These are phyloP conservation scores for Metschnikowia borealis DNA, from an alignment of 805 yeast genomes.

Conservation along the genomic window DNA sequence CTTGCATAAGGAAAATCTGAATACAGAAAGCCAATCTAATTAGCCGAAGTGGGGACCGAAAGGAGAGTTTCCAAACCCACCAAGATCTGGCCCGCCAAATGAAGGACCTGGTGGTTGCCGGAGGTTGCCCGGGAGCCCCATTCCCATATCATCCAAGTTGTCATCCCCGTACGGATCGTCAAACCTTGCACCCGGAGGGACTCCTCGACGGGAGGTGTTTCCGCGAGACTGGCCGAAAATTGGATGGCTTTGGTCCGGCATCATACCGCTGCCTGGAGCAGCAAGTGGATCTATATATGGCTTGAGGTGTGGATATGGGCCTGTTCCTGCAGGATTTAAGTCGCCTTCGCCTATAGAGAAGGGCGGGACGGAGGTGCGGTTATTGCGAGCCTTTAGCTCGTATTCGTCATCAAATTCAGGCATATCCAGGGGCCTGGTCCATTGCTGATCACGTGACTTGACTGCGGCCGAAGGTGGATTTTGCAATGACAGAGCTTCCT, in stretches of 20 bases:
- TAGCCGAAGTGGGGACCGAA: neutral
- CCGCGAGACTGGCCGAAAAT: constrained; percentile 35
- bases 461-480: neutral
- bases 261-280: constrained; percentile 40
- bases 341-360: constrained; percentile 49
- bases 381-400: constrained; percentile 24
- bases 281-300: constrained; percentile 44
- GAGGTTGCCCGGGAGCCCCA: constrained; percentile 37
- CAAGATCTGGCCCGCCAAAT: neutral
- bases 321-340: constrained; percentile 44
- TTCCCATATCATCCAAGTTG: constrained; percentile 41
- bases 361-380: constrained; percentile 6
- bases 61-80: constrained; percentile 1
- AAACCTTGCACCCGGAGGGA: constrained; percentile 47
- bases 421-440: constrained; percentile 32
- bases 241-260: constrained; percentile 50
- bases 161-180: constrained; percentile 50
- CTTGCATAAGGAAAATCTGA: too few relatives aligned
- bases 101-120: constrained; percentile 5
- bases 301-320: constrained; percentile 38
- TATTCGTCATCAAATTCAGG: constrained; percentile 56
- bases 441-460: neutral
- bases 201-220: constrained; percentile 28
- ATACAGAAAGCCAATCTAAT: too few relatives aligned
- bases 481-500: neutral